Evolutionary conservation across 2,329 filamentous ascomycete genomes (phyloP), one percentile per base, ranked within the genome.

Genomic region (Pseudogymnoascus sp.): DNA sequence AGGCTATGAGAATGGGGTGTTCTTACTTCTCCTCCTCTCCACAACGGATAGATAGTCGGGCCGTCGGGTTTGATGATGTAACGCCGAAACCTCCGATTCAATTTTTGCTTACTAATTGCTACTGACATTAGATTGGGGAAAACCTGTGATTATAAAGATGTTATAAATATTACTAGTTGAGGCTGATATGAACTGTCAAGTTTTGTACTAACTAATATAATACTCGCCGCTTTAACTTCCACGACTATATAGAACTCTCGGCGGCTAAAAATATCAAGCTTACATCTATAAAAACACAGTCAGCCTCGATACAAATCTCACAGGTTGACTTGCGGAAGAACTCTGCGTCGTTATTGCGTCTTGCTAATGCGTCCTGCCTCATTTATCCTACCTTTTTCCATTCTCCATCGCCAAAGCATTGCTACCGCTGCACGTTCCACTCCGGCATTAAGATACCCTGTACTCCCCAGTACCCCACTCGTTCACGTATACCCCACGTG

Each of bases 81-180:
- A 18, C n/a, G 2, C 50, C 50, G 50, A 56, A 34, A 56, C 25
- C 28, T 34, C 50, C 50, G 50, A 56, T 18, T 14, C 28, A 16
- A 56, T 56, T 34, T 12, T 7, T 34, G 46, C 8, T 56, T 56
- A 56, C 50, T 56, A 56, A 56, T 34, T 16, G 6, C n/a, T 25
- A 5, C 1, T n/a, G 14, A 5, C 14, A 16, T n/a, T 28, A 7
- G 18, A 16, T 28, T 28, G 14, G 23, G 23, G 23, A 53, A 50
- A 53, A 28, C 23, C 25, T 34, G 46, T 56, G 46, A 56, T 56
- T 56, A 56, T 56, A 34, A 56, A 56, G 50, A 56, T 56, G 50
- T 56, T 56, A 56, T 56, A 56, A 56, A 56, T 12, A 11, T 34
- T 56, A 1, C 16, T 56, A 34, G 8, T 56, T 18, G 50, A 14